Conservation (phyloP, 2,329 filamentous ascomycete genomes). For the Penicillium sp. region DNA sequence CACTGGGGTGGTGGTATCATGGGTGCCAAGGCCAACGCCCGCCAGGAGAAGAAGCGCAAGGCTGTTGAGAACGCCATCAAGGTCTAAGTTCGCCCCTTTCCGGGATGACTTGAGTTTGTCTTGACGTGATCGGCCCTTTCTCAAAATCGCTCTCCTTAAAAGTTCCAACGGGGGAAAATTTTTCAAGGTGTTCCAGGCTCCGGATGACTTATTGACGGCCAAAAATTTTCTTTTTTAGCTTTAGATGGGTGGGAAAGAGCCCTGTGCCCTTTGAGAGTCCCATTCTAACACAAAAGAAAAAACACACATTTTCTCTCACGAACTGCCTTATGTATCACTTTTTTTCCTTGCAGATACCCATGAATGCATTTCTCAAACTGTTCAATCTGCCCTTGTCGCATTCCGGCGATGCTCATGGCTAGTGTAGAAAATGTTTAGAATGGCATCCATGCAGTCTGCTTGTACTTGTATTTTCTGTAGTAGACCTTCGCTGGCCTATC, state of each 20-base stretch:
- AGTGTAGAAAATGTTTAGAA: constrained; percentile 26
- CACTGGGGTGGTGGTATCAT: constrained; percentile 99
- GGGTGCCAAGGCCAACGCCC: constrained; percentile 87
- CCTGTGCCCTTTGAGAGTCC: constrained; percentile 30
- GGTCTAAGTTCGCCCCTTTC: constrained; percentile 70
- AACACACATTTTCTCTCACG: constrained; percentile 26
- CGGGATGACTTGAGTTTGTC: constrained; percentile 30
- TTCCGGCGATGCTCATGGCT: constrained; percentile 7
- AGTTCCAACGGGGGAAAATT: constrained; percentile 31
- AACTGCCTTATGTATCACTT: constrained; percentile 41
- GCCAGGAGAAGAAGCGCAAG: constrained; percentile 88
- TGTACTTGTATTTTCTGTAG: not conserved
- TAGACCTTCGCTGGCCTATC: not conserved
- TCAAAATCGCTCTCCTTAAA: constrained; percentile 32
- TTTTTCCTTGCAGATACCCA: constrained; percentile 44
- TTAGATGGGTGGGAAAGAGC: constrained; percentile 40
- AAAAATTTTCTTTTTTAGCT: constrained; percentile 40
- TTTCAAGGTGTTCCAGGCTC: constrained; percentile 34
- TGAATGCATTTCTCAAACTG: constrained; percentile 46
- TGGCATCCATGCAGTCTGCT: constrained; percentile 35
- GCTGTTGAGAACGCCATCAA: constrained; percentile 93
- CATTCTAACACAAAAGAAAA: constrained; percentile 38
- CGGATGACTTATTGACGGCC: constrained; percentile 38
- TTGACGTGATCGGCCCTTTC: constrained; percentile 34
- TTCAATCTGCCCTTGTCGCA: constrained; percentile 29